Evolutionary conservation across 176 grass and related monocot species (phyloP).

Genomic region (Oryza longistaminata): DNA sequence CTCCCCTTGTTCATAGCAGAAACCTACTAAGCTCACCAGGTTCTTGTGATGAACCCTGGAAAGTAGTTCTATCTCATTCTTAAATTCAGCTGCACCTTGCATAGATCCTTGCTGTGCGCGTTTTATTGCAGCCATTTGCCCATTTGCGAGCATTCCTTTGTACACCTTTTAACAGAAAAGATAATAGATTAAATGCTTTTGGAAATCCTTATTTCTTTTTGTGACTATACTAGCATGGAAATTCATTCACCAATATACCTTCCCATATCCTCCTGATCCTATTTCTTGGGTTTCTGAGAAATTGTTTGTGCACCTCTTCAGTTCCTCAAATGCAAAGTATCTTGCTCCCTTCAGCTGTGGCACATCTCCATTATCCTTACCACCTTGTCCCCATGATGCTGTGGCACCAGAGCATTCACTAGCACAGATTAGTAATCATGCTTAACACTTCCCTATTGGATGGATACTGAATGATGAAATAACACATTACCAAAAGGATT

Average conservation of each 20-base stretch:
- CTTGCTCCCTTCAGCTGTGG: slow-evolving; percentile 67
- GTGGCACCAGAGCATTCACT: slow-evolving; percentile 29
- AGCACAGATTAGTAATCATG: slow-evolving; percentile 8
- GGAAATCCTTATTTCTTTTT: not conserved
- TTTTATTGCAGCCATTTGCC: slow-evolving; percentile 66
- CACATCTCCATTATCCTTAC: slow-evolving; percentile 44
- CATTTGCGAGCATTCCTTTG: slow-evolving; percentile 56
- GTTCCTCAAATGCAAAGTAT: slow-evolving; percentile 63
- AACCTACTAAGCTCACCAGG: slow-evolving; percentile 69
- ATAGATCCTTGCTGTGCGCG: slow-evolving; percentile 71
- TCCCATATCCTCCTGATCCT: slow-evolving; percentile 77
- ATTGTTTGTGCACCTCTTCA: slow-evolving; percentile 68
- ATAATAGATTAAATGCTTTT: slow-evolving; percentile 12
- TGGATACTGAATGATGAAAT: slow-evolving; percentile 1
- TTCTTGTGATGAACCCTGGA: slow-evolving; percentile 89
- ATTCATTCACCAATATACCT: slow-evolving; percentile 60
- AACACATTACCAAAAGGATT: slow-evolving; percentile 52
- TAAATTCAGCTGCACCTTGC: slow-evolving; percentile 78
- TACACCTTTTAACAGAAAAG: slow-evolving; percentile 58
- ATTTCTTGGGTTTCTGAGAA: slow-evolving; percentile 63
- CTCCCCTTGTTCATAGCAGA: slow-evolving; percentile 74
- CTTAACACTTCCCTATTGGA: slow-evolving; percentile 10
- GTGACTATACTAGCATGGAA: not conserved
- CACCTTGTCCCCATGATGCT: slow-evolving; percentile 63
- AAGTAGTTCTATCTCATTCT: slow-evolving; percentile 75